Base-by-base conservation (phyloP, 805 yeast species). In the Yarrowia hollandica region DNA sequence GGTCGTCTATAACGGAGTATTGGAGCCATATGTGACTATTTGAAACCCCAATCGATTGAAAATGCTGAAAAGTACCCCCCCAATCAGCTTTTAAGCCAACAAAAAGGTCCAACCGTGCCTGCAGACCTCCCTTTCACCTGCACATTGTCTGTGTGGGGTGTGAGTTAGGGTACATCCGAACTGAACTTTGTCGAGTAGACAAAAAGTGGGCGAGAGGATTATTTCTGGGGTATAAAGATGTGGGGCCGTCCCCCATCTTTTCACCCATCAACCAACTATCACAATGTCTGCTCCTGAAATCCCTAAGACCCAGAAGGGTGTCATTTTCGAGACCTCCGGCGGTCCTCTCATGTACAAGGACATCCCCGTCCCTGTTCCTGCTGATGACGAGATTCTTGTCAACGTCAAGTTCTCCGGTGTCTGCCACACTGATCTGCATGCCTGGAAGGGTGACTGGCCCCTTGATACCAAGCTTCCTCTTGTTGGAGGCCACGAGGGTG, bases 381-480 rank as follows among this genome's bases (percentile, higher is more conserved):
- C 81, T 70, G 75, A 88, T 62, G 85, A 83, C 70, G 91, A 89
- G 75, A 78, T 89, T 65, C 79, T 90, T 71, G 78, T 90, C 75
- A 83, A 90, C 73, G 84, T 90, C 74, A 83, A 83, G 76, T 89
- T 84, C 79, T 83, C 96, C 23, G 96, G 96, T 75, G 96, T 89
- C 60, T 89, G 96, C 76, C 96, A 90, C 79, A 88, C 96, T 33
- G 96, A 89, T 71, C 81, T 90, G 72, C 96, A 90, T 77, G 96
- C 95, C 60, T 88, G 94, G 91, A 82, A 86, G 72, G 96, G 96
- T 69, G 96, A 90, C 76, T 89, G 96, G 95, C 94, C 95, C 55
- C 77, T 86, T 72, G 81, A 75, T 64, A 81, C 85, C 64, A 85
- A 84, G 71, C 77, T 85, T 62, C 92, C 94, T 21, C 76, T 86